Conservation (phyloP, 108 stramenopile species). For the Chaetoceros tenuissimus region DNA sequence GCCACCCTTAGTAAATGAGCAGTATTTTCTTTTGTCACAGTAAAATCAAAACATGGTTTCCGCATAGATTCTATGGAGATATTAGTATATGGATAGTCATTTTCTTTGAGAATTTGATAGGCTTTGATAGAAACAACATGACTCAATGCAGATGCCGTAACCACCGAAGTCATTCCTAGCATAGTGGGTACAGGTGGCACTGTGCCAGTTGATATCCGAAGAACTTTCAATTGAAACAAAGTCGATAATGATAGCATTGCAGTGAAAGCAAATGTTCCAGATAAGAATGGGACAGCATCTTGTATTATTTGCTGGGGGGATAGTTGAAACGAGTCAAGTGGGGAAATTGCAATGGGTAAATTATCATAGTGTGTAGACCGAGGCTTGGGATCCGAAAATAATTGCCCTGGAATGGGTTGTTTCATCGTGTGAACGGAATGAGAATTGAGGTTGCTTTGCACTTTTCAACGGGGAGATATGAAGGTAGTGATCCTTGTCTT, state of each 20-base stretch:
- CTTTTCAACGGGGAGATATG: too few species aligned
- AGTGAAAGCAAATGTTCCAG: conserved; percentile 32
- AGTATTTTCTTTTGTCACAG: background rate
- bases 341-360: too few species aligned
- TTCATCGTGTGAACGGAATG: too few species aligned
- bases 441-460: too few species aligned
- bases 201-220: conserved; percentile 68
- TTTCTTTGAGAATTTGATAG: background rate
- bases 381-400: too few species aligned
- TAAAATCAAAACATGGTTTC: background rate
- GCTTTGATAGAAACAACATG: conserved; percentile 35
- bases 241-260: conserved; percentile 44
- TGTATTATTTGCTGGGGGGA: too few species aligned
- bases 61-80: background rate
- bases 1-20: conserved; percentile 12
- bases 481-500: too few species aligned
- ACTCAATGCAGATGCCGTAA: conserved; percentile 43
- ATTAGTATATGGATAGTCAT: background rate
- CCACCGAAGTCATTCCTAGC: conserved; percentile 53
- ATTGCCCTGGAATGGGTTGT: too few species aligned
- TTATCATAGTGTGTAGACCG: too few species aligned
- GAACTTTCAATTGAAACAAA: conserved; percentile 28
- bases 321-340: too few species aligned
- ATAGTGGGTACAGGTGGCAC: conserved; percentile 32
- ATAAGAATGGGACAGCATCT: conserved; percentile 21